Base-by-base conservation (phyloP, 352 stramenopile species). In the Thalassiosira oceanica region DNA sequence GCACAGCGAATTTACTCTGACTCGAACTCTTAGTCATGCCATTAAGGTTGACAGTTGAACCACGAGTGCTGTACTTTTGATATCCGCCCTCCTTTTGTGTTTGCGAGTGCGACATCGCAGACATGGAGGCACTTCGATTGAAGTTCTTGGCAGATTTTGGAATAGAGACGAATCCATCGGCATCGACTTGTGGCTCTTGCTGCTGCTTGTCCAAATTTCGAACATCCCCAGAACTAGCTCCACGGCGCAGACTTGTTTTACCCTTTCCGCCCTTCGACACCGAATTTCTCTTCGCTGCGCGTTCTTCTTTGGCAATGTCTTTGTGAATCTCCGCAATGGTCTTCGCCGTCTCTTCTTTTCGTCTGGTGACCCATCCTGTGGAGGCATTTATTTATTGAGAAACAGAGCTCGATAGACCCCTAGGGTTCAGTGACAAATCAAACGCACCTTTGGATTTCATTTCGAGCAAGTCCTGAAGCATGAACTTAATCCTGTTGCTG, bases 301-400 rank as follows among this genome's bases (percentile, higher is more conserved):
- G 50, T 39, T 89, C 79, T 61, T 90, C 82, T 52, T 79, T 78
- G 1, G 64, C 77, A 8, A 86, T 68, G 44, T 93, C 86, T n/a
- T 87, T 81, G 53, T 93, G 86, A 53, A 93, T 89, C 53, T 93
- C 68, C 1, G 51, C 61, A 61, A 93, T 67, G 5, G 82, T 89
- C 58, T 88, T 91, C 3, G 84, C 84, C 27, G 67, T 81, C 49
- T 91, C 84, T 71, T 86, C 70, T 57, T 89, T 81, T 31, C 86
- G 68, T 33, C 86, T 70, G 55, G 71, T 71, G 7, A 84, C 65
- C 82, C 81, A 94, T 44, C 81, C 80, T 85, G 20, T 26, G 57
- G 51, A 48, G 39, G 7, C 7, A 10, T 21, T 48, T n/a, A n/a
- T n/a, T n/a, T n/a, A n/a, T n/a, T n/a, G n/a, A n/a, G n/a, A n/a